phyloP scores from a whole-genome alignment of 2,329 filamentous ascomycete genomes.

The Kalaharituber pfeilii region DNA sequence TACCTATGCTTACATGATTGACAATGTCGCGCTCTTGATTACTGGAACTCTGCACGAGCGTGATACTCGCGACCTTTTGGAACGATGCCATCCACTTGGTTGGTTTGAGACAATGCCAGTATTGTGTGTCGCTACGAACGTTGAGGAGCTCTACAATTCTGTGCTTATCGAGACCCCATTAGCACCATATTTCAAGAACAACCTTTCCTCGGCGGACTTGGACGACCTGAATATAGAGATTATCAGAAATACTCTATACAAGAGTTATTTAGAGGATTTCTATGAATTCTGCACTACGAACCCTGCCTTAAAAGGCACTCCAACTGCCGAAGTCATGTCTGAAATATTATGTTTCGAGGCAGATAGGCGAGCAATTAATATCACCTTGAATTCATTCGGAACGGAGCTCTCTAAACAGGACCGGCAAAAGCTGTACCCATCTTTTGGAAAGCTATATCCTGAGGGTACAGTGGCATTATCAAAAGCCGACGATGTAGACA shows the following conservation, averaged over 20 bases:
- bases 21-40: constrained; percentile 94
- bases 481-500: constrained; percentile 84
- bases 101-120: constrained; percentile 99
- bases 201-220: constrained; percentile 83
- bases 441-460: constrained; percentile 76
- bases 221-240: constrained; percentile 99
- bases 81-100: constrained; percentile 87
- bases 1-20: constrained; percentile 99
- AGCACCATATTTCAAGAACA: constrained; percentile 93
- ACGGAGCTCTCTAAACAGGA: constrained; percentile 89
- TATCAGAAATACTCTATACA: constrained; percentile 94
- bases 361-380: constrained; percentile 92
- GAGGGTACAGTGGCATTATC: constrained; percentile 92
- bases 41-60: constrained; percentile 94
- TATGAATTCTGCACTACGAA: constrained; percentile 84
- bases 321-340: constrained; percentile 85
- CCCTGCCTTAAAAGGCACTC: constrained; percentile 68
- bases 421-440: constrained; percentile 89
- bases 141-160: constrained; percentile 96
- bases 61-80: constrained; percentile 85
- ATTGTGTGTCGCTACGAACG: constrained; percentile 92
- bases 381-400: constrained; percentile 95
- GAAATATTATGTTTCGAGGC: constrained; percentile 95
- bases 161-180: constrained; percentile 93
- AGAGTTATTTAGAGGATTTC: constrained; percentile 98